Evolutionary conservation across 352 stramenopile species (phyloP).

Genomic region (Pythium apleroticum): DNA sequence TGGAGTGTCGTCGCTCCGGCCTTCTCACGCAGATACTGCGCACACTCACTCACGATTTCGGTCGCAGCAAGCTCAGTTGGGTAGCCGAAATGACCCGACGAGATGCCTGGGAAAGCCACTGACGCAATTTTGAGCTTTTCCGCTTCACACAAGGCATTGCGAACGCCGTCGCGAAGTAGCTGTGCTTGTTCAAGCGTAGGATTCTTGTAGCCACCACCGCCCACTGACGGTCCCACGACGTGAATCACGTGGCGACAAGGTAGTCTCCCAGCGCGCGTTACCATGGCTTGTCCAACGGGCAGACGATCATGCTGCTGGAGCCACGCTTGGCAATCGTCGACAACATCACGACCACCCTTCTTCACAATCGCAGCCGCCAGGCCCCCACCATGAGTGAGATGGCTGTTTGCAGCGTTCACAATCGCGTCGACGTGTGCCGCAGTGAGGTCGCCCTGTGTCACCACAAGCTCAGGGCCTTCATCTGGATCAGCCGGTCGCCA

Average conservation of each 20-base stretch:
- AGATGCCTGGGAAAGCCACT: conserved; percentile 46
- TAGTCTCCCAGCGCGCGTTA: conserved; percentile 31
- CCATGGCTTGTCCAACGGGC: conserved; percentile 34
- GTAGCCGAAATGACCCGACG: conserved; percentile 49
- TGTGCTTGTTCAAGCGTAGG: conserved; percentile 27
- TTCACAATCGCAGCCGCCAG: conserved; percentile 36
- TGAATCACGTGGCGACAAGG: conserved; percentile 49
- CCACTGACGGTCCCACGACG: conserved; percentile 36
- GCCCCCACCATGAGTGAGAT: conserved; percentile 35
- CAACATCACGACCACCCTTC: conserved; percentile 29
- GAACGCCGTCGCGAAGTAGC: conserved; percentile 39
- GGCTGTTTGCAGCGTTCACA: conserved; percentile 40
- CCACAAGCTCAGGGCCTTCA: conserved; percentile 21
- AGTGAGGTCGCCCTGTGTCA: conserved; percentile 45
- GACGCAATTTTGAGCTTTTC: conserved; percentile 30
- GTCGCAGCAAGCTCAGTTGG: conserved; percentile 33
- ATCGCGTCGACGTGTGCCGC: conserved; percentile 36
- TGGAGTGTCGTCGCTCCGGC: conserved; percentile 8
- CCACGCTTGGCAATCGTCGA: conserved; percentile 34
- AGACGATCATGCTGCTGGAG: conserved; percentile 28
- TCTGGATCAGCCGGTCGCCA: background rate
- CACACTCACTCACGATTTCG: conserved; percentile 43
- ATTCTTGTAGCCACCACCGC: background rate
- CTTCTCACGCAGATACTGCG: conserved; percentile 27
- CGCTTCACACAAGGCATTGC: conserved; percentile 35